Percentiles rank a stretch among this genome's conserved stretches.
phyloP scores from a whole-genome alignment of 495 filamentous ascomycete genomes.

The Poronia punctata region DNA sequence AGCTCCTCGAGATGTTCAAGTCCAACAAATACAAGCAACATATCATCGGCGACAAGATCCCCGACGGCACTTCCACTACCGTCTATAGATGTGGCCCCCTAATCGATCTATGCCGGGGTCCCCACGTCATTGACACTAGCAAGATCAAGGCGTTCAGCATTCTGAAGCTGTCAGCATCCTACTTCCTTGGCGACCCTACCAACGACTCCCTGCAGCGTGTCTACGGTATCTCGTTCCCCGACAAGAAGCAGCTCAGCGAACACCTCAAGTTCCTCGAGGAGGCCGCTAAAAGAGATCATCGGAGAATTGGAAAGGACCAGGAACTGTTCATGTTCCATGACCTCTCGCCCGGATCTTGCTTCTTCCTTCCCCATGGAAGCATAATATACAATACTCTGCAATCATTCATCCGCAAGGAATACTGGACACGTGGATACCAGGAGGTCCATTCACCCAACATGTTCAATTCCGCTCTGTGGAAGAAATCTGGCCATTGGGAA shows the following conservation, averaged over 20 bases:
- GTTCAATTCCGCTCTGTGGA: constrained; percentile 87
- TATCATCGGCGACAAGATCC: constrained; percentile 88
- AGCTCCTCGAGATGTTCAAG: constrained; percentile 90
- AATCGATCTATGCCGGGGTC: constrained; percentile 50
- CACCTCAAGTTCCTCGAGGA: constrained; percentile 92
- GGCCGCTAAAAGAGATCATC: constrained; percentile 89
- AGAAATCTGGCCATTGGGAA: constrained; percentile 88
- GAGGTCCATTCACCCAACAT: constrained; percentile 96
- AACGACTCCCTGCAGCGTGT: constrained; percentile 95
- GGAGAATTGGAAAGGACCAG: constrained; percentile 85
- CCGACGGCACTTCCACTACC: constrained; percentile 80
- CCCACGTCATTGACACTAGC: constrained; percentile 90
- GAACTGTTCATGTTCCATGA: constrained; percentile 97
- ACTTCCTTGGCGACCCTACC: constrained; percentile 87
- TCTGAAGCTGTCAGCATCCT: constrained; percentile 88
- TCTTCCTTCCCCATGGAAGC: constrained; percentile 88
- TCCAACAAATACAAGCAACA: constrained; percentile 95
- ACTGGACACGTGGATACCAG: constrained; percentile 89
- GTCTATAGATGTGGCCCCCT: constrained; percentile 70
- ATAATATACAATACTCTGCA: constrained; percentile 86
- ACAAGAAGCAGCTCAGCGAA: constrained; percentile 87
- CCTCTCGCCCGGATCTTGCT: constrained; percentile 80
- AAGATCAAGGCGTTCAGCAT: constrained; percentile 90
- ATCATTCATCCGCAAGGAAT: constrained; percentile 72
- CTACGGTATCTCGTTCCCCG: constrained; percentile 93